These are phyloP conservation scores for Suillus weaverae DNA, from an alignment of 768 basidiomycete species.

Conservation along the genomic window DNA sequence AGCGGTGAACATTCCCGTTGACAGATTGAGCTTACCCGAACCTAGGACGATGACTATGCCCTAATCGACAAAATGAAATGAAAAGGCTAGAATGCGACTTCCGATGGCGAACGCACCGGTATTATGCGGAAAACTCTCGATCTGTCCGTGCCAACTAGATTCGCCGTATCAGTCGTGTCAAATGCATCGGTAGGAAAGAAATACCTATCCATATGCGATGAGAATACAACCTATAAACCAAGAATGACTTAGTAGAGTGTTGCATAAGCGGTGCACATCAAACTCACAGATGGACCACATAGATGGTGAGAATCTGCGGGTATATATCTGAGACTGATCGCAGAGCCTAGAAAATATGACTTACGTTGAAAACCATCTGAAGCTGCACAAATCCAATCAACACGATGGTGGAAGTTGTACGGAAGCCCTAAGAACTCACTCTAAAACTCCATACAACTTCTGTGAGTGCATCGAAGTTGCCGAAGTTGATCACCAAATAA, in stretches of 20 bases:
- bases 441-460: conserved; percentile 28
- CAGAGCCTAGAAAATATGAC: not conserved
- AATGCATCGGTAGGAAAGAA: not conserved
- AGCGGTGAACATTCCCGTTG: not conserved
- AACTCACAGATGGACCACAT: not conserved
- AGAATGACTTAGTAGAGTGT: not conserved
- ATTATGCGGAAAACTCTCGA: not conserved
- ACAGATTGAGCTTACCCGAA: not conserved
- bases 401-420: too few species aligned
- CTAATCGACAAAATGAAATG: not conserved
- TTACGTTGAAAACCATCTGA: not conserved
- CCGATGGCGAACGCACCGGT: not conserved
- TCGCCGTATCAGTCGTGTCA: not conserved
- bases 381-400: not conserved
- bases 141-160: not conserved
- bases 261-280: not conserved
- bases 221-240: not conserved
- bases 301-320: not conserved
- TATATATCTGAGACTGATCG: not conserved
- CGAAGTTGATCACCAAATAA: conserved; percentile 37
- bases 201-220: conserved; percentile 8
- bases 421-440: not conserved
- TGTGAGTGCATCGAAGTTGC: conserved; percentile 26
- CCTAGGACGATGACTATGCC: not conserved
- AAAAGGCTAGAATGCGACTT: too few species aligned